These are phyloP conservation scores for Papiliotrema laurentii DNA, from an alignment of 1,284 basidiomycete genomes.

Conservation along the genomic window DNA sequence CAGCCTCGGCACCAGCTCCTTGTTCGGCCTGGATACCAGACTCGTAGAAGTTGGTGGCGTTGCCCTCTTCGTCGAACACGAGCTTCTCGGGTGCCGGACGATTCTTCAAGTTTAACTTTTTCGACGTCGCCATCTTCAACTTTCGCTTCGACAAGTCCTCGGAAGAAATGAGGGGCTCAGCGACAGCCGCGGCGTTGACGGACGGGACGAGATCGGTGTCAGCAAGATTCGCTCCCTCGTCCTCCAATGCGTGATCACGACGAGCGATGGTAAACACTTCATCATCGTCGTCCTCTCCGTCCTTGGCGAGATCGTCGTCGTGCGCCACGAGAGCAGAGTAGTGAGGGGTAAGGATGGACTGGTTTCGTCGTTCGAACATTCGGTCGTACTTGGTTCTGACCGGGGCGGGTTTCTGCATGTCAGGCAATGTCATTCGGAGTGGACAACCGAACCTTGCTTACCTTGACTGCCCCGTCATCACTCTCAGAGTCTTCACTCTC, in stretches of 20 bases:
- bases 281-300: constrained; percentile 58
- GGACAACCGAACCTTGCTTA: background rate
- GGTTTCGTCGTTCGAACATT: constrained; percentile 97
- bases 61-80: constrained; percentile 81
- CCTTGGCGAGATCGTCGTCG: constrained; percentile 51
- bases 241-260: constrained; percentile 65
- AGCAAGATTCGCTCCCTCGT: constrained; percentile 32
- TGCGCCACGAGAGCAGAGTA: constrained; percentile 84
- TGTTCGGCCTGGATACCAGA: constrained; percentile 63
- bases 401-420: constrained; percentile 11
- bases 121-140: constrained; percentile 66
- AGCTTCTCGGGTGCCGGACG: constrained; percentile 61
- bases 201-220: constrained; percentile 49
- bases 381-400: constrained; percentile 95
- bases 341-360: constrained; percentile 85
- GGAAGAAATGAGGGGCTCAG: constrained; percentile 25
- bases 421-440: background rate
- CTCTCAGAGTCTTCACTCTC: constrained; percentile 27
- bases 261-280: constrained; percentile 94
- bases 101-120: constrained; percentile 66
- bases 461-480: background rate
- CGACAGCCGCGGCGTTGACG: constrained; percentile 34
- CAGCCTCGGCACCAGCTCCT: constrained; percentile 61
- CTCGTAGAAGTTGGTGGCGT: constrained; percentile 73
- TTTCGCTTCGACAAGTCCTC: constrained; percentile 59